Evolutionary conservation across 352 stramenopile species (phyloP).

Genomic region (Phytophthora boehmeriae): DNA sequence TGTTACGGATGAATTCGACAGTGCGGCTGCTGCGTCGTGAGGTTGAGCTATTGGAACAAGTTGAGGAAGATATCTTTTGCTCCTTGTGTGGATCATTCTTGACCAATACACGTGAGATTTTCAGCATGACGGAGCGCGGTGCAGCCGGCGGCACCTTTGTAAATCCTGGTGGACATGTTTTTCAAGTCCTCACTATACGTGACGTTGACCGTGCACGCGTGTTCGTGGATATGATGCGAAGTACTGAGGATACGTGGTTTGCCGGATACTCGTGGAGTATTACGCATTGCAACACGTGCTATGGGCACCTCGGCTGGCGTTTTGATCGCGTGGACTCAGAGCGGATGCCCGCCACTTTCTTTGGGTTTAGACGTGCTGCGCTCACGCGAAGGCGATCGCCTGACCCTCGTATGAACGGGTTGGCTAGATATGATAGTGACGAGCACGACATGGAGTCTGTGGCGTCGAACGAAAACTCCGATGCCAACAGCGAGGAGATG

Average conservation of each 20-base stretch:
- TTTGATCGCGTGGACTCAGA: constrained; percentile 56
- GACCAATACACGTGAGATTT: constrained; percentile 75
- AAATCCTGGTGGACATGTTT: constrained; percentile 77
- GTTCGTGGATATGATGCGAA: constrained; percentile 49
- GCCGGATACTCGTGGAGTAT: constrained; percentile 84
- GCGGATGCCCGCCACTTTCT: constrained; percentile 51
- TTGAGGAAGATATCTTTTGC: constrained; percentile 74
- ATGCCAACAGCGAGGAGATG: constrained; percentile 28
- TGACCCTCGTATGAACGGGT: constrained; percentile 12
- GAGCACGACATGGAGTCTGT: constrained; percentile 31
- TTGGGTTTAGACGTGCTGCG: constrained; percentile 69
- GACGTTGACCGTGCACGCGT: constrained; percentile 51
- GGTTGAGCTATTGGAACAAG: constrained; percentile 59
- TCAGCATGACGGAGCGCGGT: constrained; percentile 71
- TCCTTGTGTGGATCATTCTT: constrained; percentile 66
- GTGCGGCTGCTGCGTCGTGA: constrained; percentile 62
- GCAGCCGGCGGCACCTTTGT: constrained; percentile 73
- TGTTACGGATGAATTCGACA: constrained; percentile 66
- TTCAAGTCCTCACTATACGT: constrained; percentile 81
- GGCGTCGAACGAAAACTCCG: constrained; percentile 22
- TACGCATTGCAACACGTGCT: constrained; percentile 69
- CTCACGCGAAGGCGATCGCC: constrained; percentile 34
- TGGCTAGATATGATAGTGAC: constrained; percentile 29
- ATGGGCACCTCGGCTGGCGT: constrained; percentile 77
- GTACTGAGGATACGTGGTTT: constrained; percentile 81